Conservation (phyloP, 257 asterid species). For the Ocimum tenuiflorum region DNA sequence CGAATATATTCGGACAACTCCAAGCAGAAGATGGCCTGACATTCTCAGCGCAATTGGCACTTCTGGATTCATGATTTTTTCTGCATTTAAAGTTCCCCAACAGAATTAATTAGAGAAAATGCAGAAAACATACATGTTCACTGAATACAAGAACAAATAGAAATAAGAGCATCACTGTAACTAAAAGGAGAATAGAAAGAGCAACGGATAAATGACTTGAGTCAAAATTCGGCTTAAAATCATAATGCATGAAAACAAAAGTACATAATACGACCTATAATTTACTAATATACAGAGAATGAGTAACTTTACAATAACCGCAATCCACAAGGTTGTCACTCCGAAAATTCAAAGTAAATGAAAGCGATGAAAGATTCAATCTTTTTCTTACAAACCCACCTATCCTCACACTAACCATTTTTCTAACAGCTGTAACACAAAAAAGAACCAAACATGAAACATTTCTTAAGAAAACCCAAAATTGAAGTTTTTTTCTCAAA, state of each 20-base stretch:
- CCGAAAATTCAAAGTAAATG: neutral
- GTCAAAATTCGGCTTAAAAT: neutral
- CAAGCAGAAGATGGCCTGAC: slow-evolving; percentile 89
- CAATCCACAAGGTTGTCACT: neutral
- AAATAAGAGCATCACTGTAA: neutral
- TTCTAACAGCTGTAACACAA: no score
- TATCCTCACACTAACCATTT: neutral
- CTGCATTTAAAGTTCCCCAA: slow-evolving; percentile 33
- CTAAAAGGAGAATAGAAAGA: neutral
- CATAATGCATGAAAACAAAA: neutral
- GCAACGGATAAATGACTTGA: no score
- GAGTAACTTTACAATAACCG: neutral
- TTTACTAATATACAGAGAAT: neutral
- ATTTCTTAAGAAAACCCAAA: no score
- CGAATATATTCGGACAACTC: slow-evolving; percentile 86
- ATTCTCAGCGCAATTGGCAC: slow-evolving; percentile 86
- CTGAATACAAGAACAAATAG: neutral
- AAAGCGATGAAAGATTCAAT: neutral
- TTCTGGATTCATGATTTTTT: slow-evolving; percentile 65
- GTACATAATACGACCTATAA: no score
- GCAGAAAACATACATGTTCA: neutral
- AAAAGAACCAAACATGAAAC: no score
- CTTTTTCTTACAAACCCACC: neutral
- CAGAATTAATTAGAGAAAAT: neutral
- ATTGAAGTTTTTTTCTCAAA: no score